Percentiles rank a stretch among this genome's conserved stretches.
Evolutionary conservation across 805 yeast genomes (phyloP).

Genomic region (Suhomyces pyralidae): DNA sequence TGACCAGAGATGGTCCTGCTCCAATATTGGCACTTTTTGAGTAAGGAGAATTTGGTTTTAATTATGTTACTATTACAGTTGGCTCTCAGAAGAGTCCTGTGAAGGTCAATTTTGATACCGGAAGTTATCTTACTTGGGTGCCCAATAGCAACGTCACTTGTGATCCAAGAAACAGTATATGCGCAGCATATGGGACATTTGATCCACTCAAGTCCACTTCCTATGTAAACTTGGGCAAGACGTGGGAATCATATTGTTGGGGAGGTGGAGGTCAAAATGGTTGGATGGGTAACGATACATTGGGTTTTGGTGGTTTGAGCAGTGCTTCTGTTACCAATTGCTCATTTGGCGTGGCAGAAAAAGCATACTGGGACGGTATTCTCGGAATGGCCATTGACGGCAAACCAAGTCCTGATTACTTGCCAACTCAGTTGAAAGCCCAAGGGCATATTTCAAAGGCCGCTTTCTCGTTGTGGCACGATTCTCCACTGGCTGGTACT

Average conservation of each 20-base stretch:
- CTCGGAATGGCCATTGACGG: background rate
- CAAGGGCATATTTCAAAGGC: background rate
- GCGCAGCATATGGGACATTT: no score
- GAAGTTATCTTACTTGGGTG: background rate
- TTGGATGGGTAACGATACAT: background rate
- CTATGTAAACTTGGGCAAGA: background rate
- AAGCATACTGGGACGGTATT: background rate
- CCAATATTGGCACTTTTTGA: background rate
- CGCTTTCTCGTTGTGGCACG: background rate
- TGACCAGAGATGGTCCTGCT: background rate
- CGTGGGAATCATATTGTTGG: no score
- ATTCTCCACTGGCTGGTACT: no score
- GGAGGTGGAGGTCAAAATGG: background rate
- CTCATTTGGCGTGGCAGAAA: background rate
- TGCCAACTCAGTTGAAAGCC: background rate
- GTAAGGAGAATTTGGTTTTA: no score
- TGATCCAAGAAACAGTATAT: no score
- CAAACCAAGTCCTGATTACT: background rate
- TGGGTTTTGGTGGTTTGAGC: background rate
- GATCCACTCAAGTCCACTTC: background rate
- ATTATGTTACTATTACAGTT: background rate
- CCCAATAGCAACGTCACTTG: background rate
- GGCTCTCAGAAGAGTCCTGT: background rate
- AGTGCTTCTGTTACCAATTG: background rate
- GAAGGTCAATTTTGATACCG: background rate